Evolutionary conservation across 805 yeast genomes (phyloP), one percentile per base, ranked within the genome.

Genomic region (Yarrowia hollandica): DNA sequence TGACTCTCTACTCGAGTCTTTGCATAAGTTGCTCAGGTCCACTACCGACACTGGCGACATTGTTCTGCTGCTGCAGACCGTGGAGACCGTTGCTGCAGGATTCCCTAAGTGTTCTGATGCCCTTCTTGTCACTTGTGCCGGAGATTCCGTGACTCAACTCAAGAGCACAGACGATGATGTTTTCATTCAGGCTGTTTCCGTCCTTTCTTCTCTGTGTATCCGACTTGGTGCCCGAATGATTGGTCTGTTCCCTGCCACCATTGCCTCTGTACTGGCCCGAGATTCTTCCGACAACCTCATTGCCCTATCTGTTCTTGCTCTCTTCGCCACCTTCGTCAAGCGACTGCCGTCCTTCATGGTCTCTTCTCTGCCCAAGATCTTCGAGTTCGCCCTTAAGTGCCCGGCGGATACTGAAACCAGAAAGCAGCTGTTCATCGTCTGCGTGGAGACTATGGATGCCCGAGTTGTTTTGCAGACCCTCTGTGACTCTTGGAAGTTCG

Each of bases 301-400:
- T 31, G 94, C 90, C 69, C 76, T 88, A 14, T 82, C 97, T 0
- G 78, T 85, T 14, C 72, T 89, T 61, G 80, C 89, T 31, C 75
- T 92, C 42, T 77, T 88, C 60, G 83, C 96, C 5, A 81, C 90
- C 41, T 77, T 89, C 67, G 75, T 91, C 52, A 88, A 85, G 72
- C 83, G 88, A 65, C 84, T 94, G 64, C 97, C 99, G 31, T 85
- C 88, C 10, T 92, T 92, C 69, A 79, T 92, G 72, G 75, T 82
- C 38, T 82, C 92, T 3, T 84, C 83, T 64, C 74, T 90, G 66
- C 79, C 77, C 56, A 83, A 83, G 31, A 80, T 90, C 41, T 73
- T 91, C 54, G 73, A 75, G 46, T 76, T 84, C 4, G 74, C 87
- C 25, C 66, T 75, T 42, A 50, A 62, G 12, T 64, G 73, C 12